Evolutionary conservation across 129 eudicot genomes (phyloP).

Genomic region (Silybum marianum): DNA sequence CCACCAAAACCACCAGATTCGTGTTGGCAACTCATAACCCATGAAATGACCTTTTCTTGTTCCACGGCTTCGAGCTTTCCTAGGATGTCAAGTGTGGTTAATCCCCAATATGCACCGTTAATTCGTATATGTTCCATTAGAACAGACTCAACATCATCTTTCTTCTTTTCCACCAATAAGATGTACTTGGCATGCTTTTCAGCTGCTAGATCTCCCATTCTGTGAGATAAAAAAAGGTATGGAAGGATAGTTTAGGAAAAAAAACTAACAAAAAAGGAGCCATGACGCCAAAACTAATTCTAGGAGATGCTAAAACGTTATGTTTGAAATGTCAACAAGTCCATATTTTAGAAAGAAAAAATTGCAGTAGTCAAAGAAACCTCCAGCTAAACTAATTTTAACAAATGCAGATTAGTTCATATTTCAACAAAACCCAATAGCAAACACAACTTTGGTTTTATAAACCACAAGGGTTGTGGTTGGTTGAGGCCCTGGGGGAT

Average conservation of each 20-base stretch:
- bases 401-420: background rate
- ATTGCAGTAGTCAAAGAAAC: background rate
- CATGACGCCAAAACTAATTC: background rate
- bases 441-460: no score
- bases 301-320: background rate
- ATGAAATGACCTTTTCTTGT: slow-evolving; percentile 72
- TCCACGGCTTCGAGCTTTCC: slow-evolving; percentile 75
- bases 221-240: slow-evolving; percentile 5
- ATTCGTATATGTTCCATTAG: slow-evolving; percentile 83
- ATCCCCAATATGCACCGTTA: slow-evolving; percentile 97
- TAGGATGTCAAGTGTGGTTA: slow-evolving; percentile 75
- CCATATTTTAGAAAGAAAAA: background rate
- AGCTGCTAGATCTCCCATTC: slow-evolving; percentile 73
- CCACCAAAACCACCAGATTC: slow-evolving; percentile 97
- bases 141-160: slow-evolving; percentile 68
- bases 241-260: background rate
- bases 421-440: background rate
- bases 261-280: background rate
- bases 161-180: slow-evolving; percentile 67
- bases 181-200: slow-evolving; percentile 75
- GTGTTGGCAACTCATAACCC: slow-evolving; percentile 94
- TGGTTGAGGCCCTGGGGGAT: no score
- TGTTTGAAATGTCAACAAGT: background rate
- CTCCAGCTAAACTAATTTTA: background rate
- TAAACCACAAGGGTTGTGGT: no score